Conservation (phyloP, 2,329 filamentous ascomycete species). For the Epichloe uncinata region DNA sequence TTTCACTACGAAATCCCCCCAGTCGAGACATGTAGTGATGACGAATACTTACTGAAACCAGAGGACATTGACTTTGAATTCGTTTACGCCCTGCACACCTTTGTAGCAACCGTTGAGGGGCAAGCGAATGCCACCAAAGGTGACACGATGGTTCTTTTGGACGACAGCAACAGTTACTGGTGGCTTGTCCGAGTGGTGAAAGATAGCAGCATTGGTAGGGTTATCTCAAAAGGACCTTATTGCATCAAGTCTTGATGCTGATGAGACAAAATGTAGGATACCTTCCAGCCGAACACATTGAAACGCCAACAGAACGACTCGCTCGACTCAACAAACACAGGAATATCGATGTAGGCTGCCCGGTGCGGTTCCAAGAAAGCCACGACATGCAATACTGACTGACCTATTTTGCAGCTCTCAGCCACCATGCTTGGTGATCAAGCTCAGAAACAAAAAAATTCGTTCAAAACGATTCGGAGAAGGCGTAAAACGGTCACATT, state of each 20-base stretch:
- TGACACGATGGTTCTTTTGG: conserved; percentile 94
- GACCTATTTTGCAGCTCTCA: conserved; percentile 33
- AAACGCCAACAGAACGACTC: conserved; percentile 88
- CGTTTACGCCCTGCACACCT: conserved; percentile 95
- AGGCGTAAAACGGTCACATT: conserved; percentile 84
- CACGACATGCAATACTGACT: conserved; percentile 8
- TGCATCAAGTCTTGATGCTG: not conserved
- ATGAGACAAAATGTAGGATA: conserved; percentile 50
- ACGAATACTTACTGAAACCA: conserved; percentile 78
- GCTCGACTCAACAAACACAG: conserved; percentile 94
- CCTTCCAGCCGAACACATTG: conserved; percentile 92
- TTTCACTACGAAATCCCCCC: conserved; percentile 37
- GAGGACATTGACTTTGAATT: conserved; percentile 99
- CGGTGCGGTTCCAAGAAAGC: not conserved
- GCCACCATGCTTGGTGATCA: conserved; percentile 50
- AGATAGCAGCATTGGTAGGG: conserved; percentile 76
- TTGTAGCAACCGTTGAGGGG: conserved; percentile 93
- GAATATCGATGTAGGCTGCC: conserved; percentile 73
- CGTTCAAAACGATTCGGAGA: conserved; percentile 70
- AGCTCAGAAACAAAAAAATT: conserved; percentile 67
- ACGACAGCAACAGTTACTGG: conserved; percentile 99
- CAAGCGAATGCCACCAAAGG: conserved; percentile 98
- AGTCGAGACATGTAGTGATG: conserved; percentile 60
- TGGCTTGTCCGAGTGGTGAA: conserved; percentile 97
- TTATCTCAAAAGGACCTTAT: not conserved